These are phyloP conservation scores for Xerocomus brunneocitrinus DNA, from an alignment of 768 basidiomycete genomes.

Conservation along the genomic window DNA sequence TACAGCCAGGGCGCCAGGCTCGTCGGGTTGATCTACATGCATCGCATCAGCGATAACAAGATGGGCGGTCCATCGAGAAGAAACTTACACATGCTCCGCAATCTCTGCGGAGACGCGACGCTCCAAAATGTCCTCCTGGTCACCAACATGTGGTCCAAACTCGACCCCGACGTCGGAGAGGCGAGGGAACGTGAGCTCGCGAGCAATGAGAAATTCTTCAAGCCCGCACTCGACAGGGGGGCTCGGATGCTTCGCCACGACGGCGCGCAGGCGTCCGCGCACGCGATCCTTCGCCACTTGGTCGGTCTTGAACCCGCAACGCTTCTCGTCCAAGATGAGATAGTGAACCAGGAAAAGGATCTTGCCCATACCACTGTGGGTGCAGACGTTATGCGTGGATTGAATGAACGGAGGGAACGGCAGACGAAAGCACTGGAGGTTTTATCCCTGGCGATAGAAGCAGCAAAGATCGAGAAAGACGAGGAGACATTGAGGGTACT, in stretches of 20 bases:
- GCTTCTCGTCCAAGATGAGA: slow-evolving; percentile 51
- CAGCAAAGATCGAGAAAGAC: slow-evolving; percentile 39
- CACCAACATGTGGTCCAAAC: slow-evolving; percentile 51
- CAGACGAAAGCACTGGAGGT: slow-evolving; percentile 43
- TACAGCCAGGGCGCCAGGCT: slow-evolving; percentile 24
- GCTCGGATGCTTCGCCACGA: slow-evolving; percentile 43
- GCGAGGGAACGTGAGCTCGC: slow-evolving; percentile 44
- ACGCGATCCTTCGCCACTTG: slow-evolving; percentile 41
- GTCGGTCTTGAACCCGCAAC: slow-evolving; percentile 36
- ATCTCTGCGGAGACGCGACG: slow-evolving; percentile 46
- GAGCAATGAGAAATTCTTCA: slow-evolving; percentile 43
- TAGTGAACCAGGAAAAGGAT: slow-evolving; percentile 45
- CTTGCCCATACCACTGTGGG: slow-evolving; percentile 51
- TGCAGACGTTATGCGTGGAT: slow-evolving; percentile 45
- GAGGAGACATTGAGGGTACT: slow-evolving; percentile 42
- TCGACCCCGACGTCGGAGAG: slow-evolving; percentile 32
- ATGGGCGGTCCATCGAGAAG: slow-evolving; percentile 48
- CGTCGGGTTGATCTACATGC: slow-evolving; percentile 48
- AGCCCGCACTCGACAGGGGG: slow-evolving; percentile 44
- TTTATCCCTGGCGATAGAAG: slow-evolving; percentile 43
- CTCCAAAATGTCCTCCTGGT: slow-evolving; percentile 47
- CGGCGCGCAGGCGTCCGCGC: slow-evolving; percentile 39
- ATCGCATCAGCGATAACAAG: slow-evolving; percentile 46
- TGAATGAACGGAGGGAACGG: slow-evolving; percentile 40
- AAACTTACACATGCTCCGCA: slow-evolving; percentile 47